Base-by-base conservation (phyloP, 2,329 filamentous ascomycete species). In the Xylaria sp. region DNA sequence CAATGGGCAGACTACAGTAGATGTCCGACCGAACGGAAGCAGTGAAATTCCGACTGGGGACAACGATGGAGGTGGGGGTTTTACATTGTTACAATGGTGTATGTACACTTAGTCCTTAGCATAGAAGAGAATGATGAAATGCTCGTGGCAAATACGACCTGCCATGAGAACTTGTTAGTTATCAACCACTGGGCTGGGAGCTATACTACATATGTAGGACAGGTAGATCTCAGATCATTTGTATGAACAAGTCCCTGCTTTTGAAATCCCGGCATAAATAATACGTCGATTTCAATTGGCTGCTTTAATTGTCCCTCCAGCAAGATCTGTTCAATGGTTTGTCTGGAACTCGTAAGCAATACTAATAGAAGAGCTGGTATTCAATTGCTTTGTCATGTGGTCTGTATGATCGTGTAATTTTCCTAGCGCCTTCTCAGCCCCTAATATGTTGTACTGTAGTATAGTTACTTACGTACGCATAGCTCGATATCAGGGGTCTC, bases 31-130 rank as follows among this genome's bases (percentile, higher is more conserved):
- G 38, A 58, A 38, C 56, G 60, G 63, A 66, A 59, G 48, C 46
- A 57, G 57, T 64, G 65, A 59, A 67, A 64, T 54, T 64, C 66
- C 62, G 62, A 48, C 48, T 66, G 31, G 54, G 26, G 44, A 40
- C 51, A 36, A 31, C 31, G 42, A 17, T 9, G 23, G 44, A 33
- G 48, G 38, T n/a, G 51, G 44, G 59, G 59, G 31, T 23, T 17
- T 23, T 48, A 33, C 58, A 66, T 63, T 31, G 33, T 68, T 42
- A 31, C 58, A 53, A 42, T 62, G 48, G 59, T 44, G 38, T 59
- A 10, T 28, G 46, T 17, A 36, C 31, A 59, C 58, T 42, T 58
- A 49, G 63, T 46, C 46, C 23, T 63, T 49, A 23, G 48, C 59
- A 40, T 63, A 23, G 56, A 58, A 40, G 11, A 59, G 28, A 10